Base-by-base conservation (phyloP, 2,329 filamentous ascomycete genomes). In the Fusarium robinianum region DNA sequence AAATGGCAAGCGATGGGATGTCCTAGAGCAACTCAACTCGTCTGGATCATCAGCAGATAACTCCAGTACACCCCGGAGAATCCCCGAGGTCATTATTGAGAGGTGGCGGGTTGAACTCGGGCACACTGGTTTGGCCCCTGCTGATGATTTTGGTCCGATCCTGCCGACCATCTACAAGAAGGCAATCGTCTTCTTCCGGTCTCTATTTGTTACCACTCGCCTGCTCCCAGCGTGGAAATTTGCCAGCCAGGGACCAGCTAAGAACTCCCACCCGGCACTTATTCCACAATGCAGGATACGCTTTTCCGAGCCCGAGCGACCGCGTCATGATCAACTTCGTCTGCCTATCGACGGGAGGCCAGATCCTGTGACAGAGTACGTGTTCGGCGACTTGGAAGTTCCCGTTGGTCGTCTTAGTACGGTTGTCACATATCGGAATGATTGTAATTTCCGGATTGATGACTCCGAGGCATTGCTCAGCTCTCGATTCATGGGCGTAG, bases 101-200 rank as follows among this genome's bases (percentile, higher is more conserved):
- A 81, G 92, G 58, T 99, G 94, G 94, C 85, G 78, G 44, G 80
- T 99, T 53, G 86, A 94, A 64, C 76, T 97, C 43, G 88, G 88
- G 63, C 55, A 62, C 23, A 62, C 58, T 11, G 55, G 54, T 36
- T 50, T 80, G 81, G 75, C 44, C 65, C 74, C 65, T 65, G 77
- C 54, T 11, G 75, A 80, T 33, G 81, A 80, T 63, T 88, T 84
- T 64, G 80, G 79, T 6, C 74, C 74, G 8, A 75, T 73, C 21
- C 73, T 97, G 37, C 90, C 94, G 10, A 92, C 89, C 38, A 84
- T 96, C 46, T 99, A 99, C 77, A 99, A 99, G 72, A 94, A 95
- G 71, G 90, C 88, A 60, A 95, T 99, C 53, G 87, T 97, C 56
- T 83, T 96, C 59, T 96, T 97, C 70, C 82, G 94, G 48, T 90